Base-by-base conservation (phyloP, 345 rosid genomes). In the Rhodamnia rubescens region DNA sequence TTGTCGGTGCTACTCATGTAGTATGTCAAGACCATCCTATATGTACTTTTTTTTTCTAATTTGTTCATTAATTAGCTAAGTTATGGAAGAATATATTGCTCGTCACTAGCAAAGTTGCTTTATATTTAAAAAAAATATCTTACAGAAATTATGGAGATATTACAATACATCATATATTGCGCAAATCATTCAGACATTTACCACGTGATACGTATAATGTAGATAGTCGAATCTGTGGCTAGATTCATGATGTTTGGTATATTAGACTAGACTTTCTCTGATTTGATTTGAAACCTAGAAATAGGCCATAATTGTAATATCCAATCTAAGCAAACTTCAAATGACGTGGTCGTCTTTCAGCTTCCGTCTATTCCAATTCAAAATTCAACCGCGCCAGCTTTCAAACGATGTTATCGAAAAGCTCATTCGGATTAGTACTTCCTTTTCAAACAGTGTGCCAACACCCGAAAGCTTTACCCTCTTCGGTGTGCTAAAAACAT, bases 21-120 rank as follows among this genome's bases (percentile, higher is more conserved):
- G 40, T 7, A 61, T 29, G 42, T 61, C 21, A 61, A 27, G 21
- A 61, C 42, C 11, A 61, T 14, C 42, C 42, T 61, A 14, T 61
- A 29, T 61, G 27, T 10, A 29, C 74, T 27, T 61, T 61, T 27
- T 61, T 61, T 36, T 61, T 61, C 21, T 0, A 61, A 27, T 61
- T 29, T 61, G 21, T 61, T 61, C 16, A n/a, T 58, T 13, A 58
- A 58, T 58, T 58, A 5, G 69, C 36, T 2, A n/a, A 2, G 36
- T 5, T 58, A 58, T n/a, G 36, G 36, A 12, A 6, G 36, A n/a
- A n/a, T 58, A 11, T 58, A n/a, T n/a, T n/a, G 8, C 2, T 3
- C 18, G 0, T 58, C 1, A 0, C n/a, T 3, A n/a, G 36, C 8
- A n/a, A n/a, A n/a, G 36, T 58, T 58, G 69, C 9, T 58, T 58